phyloP scores from a whole-genome alignment of 2,329 filamentous ascomycete species.

The Herpotrichia juniperi region DNA sequence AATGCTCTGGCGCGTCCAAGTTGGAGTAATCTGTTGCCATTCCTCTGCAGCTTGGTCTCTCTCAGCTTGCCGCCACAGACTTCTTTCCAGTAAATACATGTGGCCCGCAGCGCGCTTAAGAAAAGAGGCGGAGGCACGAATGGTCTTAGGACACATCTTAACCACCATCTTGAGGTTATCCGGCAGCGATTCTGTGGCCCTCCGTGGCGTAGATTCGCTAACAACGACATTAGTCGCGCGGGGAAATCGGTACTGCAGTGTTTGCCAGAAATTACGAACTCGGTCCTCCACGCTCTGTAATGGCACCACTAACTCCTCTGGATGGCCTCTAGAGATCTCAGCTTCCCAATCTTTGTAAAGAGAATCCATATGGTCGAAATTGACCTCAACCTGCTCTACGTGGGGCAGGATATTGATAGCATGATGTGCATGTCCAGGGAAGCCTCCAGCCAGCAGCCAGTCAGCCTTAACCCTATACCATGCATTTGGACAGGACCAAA shows the following conservation, averaged over 20 bases:
- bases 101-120: neutral
- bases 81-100: neutral
- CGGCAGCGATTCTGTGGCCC: neutral
- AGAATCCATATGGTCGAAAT: neutral
- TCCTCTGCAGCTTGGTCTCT: neutral
- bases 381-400: neutral
- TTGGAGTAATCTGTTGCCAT: neutral
- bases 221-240: neutral
- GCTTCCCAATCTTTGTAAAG: neutral
- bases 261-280: neutral
- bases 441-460: neutral
- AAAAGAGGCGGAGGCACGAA: neutral
- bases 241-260: neutral
- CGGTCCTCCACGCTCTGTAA: neutral
- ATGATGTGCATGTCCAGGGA: neutral
- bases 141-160: neutral
- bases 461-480: neutral
- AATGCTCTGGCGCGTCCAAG: neutral
- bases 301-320: too few species aligned
- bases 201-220: neutral
- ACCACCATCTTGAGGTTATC: neutral
- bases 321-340: too few species aligned
- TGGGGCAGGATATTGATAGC: neutral
- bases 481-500: neutral
- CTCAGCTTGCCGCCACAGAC: neutral